Percentiles rank a stretch among this genome's conserved stretches.
Evolutionary conservation across 169 alveolate genomes (phyloP).

Genomic region (Eimeria praecox): DNA sequence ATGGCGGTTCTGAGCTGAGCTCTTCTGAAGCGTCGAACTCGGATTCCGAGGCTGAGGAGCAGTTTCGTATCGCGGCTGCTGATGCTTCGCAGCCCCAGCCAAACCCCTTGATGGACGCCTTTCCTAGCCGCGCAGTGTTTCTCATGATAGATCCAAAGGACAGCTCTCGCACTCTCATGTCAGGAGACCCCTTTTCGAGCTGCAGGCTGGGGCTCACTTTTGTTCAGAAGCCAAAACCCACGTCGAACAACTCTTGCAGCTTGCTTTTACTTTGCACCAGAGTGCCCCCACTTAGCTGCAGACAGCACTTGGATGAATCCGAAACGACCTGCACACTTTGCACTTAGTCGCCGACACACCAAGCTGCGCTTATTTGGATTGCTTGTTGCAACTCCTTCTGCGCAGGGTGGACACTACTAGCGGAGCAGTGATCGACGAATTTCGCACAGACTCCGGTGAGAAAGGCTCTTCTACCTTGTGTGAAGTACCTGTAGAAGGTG

Average conservation of each 20-base stretch:
- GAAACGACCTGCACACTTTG: not conserved
- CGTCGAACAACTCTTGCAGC: not conserved
- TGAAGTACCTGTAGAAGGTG: not conserved
- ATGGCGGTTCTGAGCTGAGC: constrained; percentile 51
- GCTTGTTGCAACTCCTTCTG: not conserved
- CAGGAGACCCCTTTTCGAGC: not conserved
- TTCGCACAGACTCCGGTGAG: constrained; percentile 61
- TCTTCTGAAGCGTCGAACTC: constrained; percentile 37
- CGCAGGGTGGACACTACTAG: constrained; percentile 71
- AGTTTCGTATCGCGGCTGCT: constrained; percentile 24
- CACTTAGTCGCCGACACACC: not conserved
- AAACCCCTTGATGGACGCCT: constrained; percentile 64
- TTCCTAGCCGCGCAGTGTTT: constrained; percentile 72
- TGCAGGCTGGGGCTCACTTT: not conserved
- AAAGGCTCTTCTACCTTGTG: not conserved
- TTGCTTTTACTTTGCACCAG: not conserved
- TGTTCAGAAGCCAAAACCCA: not conserved
- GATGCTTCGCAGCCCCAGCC: constrained; percentile 67
- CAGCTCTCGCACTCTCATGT: constrained; percentile 50
- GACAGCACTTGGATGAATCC: not conserved
- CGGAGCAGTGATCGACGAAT: constrained; percentile 55
- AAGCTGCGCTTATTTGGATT: not conserved
- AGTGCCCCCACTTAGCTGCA: not conserved
- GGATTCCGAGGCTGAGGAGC: constrained; percentile 37
- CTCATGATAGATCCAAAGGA: constrained; percentile 39